These are phyloP conservation scores for Tilletia walkeri DNA, from an alignment of 1,284 basidiomycete genomes.

Conservation along the genomic window DNA sequence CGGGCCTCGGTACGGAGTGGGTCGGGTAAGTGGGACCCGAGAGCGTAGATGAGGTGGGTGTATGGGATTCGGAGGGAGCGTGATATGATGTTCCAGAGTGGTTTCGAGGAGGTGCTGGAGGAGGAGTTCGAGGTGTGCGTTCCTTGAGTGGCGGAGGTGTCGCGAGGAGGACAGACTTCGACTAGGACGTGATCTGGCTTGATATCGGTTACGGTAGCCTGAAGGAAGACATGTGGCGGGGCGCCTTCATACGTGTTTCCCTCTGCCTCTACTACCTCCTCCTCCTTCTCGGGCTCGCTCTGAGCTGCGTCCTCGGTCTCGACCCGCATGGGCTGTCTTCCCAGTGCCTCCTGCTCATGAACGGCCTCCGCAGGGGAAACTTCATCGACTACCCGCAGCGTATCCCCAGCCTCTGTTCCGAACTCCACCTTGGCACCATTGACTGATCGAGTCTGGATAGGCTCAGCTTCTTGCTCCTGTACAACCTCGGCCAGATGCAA, in stretches of 20 bases:
- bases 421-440: too few species aligned
- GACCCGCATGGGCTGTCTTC: background rate
- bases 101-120: too few species aligned
- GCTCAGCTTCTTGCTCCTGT: too few species aligned
- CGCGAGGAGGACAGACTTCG: slow-evolving; percentile 10
- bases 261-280: background rate
- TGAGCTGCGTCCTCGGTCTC: background rate
- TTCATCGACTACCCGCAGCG: background rate
- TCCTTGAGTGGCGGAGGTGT: background rate
- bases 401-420: too few species aligned
- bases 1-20: slow-evolving; percentile 49
- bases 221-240: slow-evolving; percentile 47
- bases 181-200: slow-evolving; percentile 45
- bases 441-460: too few species aligned
- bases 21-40: slow-evolving; percentile 53
- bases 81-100: slow-evolving; percentile 50
- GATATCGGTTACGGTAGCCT: slow-evolving; percentile 47
- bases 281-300: background rate
- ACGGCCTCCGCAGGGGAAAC: background rate
- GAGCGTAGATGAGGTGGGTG: slow-evolving; percentile 52
- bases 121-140: too few species aligned
- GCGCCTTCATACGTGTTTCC: slow-evolving; percentile 28
- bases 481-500: too few species aligned
- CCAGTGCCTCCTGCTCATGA: background rate
- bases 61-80: slow-evolving; percentile 45